Conservation (phyloP, 2,329 filamentous ascomycete genomes). For the Truncatella angustata region DNA sequence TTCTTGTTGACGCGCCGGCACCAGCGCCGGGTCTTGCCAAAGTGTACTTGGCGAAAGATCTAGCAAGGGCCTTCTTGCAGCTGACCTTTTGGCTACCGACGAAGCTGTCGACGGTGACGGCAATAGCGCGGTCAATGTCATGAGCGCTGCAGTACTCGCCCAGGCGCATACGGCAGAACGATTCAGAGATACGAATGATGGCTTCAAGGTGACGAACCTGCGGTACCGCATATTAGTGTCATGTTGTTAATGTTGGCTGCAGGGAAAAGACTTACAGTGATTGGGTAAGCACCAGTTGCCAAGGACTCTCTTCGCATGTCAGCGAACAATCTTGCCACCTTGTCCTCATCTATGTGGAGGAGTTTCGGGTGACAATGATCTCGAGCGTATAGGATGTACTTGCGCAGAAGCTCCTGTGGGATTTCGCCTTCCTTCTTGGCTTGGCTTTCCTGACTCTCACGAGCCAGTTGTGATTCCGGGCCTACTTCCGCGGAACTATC, state of each 20-base stretch:
- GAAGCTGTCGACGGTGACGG: conserved; percentile 94
- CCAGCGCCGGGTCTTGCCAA: conserved; percentile 47
- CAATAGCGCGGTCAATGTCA: conserved; percentile 96
- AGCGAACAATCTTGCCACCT: conserved; percentile 88
- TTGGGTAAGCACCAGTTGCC: conserved; percentile 94
- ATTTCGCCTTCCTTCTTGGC: conserved; percentile 65
- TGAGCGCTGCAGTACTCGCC: conserved; percentile 87
- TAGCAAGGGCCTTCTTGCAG: conserved; percentile 91
- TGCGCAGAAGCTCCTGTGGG: conserved; percentile 84
- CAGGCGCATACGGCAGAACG: conserved; percentile 97
- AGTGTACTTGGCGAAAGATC: conserved; percentile 95
- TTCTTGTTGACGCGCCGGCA: conserved; percentile 12
- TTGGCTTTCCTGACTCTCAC: conserved; percentile 25
- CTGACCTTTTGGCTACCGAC: conserved; percentile 95
- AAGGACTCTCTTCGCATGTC: conserved; percentile 94
- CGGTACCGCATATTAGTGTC: too few relatives aligned
- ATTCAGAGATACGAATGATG: conserved; percentile 91
- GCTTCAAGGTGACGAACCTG: conserved; percentile 96
- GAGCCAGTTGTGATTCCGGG: conserved; percentile 43
- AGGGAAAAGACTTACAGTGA: conserved; percentile 88
- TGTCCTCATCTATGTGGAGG: conserved; percentile 97
- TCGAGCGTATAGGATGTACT: conserved; percentile 94
- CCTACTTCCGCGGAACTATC: conserved; percentile 63
- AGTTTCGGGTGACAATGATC: conserved; percentile 89
- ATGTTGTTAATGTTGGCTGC: too few relatives aligned